phyloP scores from a whole-genome alignment of 805 yeast species.

The Metschnikowia koreensis region DNA sequence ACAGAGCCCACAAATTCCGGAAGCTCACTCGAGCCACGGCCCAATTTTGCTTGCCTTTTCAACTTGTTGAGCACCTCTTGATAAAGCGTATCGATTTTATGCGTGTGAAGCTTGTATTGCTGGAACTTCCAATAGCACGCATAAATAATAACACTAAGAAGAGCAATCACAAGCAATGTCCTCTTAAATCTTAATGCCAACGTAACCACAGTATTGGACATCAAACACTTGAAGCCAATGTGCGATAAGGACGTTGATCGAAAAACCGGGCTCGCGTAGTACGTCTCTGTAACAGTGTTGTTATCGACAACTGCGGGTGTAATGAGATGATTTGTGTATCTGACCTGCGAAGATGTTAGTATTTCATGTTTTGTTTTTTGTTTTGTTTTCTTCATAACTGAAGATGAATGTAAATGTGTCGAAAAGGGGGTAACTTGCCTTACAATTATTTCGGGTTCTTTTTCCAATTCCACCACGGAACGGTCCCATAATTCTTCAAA shows the following conservation, averaged over 20 bases:
- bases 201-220: conserved; percentile 50
- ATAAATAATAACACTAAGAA: conserved; percentile 17
- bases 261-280: conserved; percentile 52
- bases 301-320: conserved; percentile 29
- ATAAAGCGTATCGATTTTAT: conserved; percentile 45
- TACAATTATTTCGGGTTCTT: conserved; percentile 70
- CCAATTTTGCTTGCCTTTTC: conserved; percentile 42
- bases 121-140: conserved; percentile 33
- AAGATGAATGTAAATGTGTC: not conserved
- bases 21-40: conserved; percentile 27
- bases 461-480: conserved; percentile 58
- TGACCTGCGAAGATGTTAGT: conserved; percentile 30
- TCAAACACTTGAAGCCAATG: conserved; percentile 55
- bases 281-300: conserved; percentile 39
- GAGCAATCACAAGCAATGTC: conserved; percentile 13
- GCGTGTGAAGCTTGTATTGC: conserved; percentile 36
- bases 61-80: conserved; percentile 50
- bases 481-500: conserved; percentile 74
- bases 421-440: conserved; percentile 57
- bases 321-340: conserved; percentile 19
- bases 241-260: conserved; percentile 71
- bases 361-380: conserved; percentile 1
- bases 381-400: too few relatives aligned
- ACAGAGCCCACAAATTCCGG: conserved; percentile 60
- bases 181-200: conserved; percentile 28